Evolutionary conservation across 345 rosid genomes (phyloP).

Genomic region (Microthlaspi erraticum): DNA sequence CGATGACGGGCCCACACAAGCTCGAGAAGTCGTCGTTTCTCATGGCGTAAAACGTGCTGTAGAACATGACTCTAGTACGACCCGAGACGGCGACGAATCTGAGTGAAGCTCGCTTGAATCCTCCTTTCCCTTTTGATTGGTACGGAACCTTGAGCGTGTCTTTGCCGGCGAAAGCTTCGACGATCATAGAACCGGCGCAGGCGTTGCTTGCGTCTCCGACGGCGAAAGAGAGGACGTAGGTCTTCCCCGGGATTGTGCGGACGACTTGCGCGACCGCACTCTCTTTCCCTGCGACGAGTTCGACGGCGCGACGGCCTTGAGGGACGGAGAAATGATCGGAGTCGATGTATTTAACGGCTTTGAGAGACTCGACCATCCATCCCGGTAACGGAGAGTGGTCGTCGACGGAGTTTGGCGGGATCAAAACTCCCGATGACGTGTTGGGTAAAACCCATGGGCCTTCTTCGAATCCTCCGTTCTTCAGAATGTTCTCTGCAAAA

Average conservation of each 20-base stretch:
- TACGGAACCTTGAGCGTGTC: slow-evolving; percentile 65
- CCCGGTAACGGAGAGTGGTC: slow-evolving; percentile 78
- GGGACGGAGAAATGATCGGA: slow-evolving; percentile 66
- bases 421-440: slow-evolving; percentile 69
- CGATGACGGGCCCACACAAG: slow-evolving; percentile 81
- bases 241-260: slow-evolving; percentile 56
- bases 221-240: slow-evolving; percentile 62
- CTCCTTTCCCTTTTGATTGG: slow-evolving; percentile 72
- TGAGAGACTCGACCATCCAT: slow-evolving; percentile 83
- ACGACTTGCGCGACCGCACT: slow-evolving; percentile 74
- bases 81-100: slow-evolving; percentile 55
- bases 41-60: slow-evolving; percentile 75
- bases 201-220: slow-evolving; percentile 78
- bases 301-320: slow-evolving; percentile 62
- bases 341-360: slow-evolving; percentile 85
- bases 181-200: slow-evolving; percentile 70
- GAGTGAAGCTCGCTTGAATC: slow-evolving; percentile 61
- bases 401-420: slow-evolving; percentile 78
- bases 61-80: slow-evolving; percentile 67
- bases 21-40: slow-evolving; percentile 73
- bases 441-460: slow-evolving; percentile 75
- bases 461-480: slow-evolving; percentile 80
- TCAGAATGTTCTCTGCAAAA: slow-evolving; percentile 63
- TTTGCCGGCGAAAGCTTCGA: slow-evolving; percentile 77
- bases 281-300: slow-evolving; percentile 83